A percentile compares a stretch with the other conserved stretches of the same genome.
Conservation (phyloP, 768 basidiomycete genomes). For the Royoungia palumana region DNA sequence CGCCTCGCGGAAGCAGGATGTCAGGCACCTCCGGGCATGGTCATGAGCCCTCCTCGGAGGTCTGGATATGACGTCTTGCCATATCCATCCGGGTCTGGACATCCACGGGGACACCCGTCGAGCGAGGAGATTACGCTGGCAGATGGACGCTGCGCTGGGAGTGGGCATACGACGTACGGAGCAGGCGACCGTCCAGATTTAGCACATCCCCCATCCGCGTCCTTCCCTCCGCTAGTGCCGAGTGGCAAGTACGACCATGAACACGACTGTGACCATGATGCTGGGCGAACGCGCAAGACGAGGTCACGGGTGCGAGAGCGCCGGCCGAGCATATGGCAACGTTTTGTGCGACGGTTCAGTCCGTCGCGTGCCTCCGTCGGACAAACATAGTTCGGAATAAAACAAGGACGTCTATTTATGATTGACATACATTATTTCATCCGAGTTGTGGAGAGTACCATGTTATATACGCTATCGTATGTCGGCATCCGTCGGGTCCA, state of each 20-base stretch:
- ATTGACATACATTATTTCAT: background rate
- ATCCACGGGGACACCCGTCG: conserved; percentile 4
- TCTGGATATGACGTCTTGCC: conserved; percentile 12
- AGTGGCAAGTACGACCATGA: conserved; percentile 10
- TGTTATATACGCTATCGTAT: no score
- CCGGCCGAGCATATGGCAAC: conserved; percentile 24
- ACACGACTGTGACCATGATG: background rate
- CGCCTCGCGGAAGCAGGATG: conserved; percentile 25
- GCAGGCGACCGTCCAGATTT: conserved; percentile 8
- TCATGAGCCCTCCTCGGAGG: conserved; percentile 16
- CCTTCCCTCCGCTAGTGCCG: background rate
- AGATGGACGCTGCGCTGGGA: conserved; percentile 5
- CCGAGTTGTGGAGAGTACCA: no score
- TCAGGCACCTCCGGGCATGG: conserved; percentile 19
- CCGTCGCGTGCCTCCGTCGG: conserved; percentile 19
- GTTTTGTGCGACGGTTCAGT: conserved; percentile 24
- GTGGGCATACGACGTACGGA: conserved; percentile 1
- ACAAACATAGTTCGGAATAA: conserved; percentile 9
- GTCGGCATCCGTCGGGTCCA: no score
- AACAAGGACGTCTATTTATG: background rate
- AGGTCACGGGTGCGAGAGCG: conserved; percentile 14
- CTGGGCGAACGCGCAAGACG: background rate
- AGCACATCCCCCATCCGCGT: background rate
- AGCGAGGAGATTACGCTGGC: conserved; percentile 11
- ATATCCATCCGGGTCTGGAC: conserved; percentile 1